A percentile compares a stretch with the other conserved stretches of the same genome.
Conservation (phyloP, 257 asterid genomes). For the Phtheirospermum japonicum region DNA sequence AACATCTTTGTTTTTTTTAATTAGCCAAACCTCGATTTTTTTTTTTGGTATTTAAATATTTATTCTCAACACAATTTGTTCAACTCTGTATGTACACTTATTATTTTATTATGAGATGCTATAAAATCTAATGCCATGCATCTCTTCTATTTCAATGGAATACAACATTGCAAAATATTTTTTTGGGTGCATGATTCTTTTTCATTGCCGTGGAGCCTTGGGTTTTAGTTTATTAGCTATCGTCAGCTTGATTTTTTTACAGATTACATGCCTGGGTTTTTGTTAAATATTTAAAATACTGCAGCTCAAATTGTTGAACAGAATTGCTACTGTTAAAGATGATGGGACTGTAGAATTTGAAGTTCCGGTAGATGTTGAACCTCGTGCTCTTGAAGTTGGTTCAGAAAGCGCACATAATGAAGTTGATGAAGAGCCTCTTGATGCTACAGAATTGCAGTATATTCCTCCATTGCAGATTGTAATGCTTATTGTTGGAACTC, state of each 20-base stretch:
- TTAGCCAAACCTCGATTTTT: not conserved
- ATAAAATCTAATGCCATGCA: constrained; percentile 1
- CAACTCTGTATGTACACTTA: constrained; percentile 4
- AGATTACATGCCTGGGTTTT: constrained; percentile 34
- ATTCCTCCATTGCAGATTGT: constrained; percentile 85
- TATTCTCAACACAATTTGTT: not conserved
- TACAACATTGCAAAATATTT: constrained; percentile 15
- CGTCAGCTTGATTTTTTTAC: constrained; percentile 49
- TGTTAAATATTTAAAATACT: constrained; percentile 50
- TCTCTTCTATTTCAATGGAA: constrained; percentile 10
- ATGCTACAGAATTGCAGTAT: constrained; percentile 59
- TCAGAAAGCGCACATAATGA: constrained; percentile 38
- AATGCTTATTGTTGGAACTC: constrained; percentile 94
- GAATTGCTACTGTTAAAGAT: constrained; percentile 87
- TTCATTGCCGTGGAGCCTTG: constrained; percentile 11
- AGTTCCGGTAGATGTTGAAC: constrained; percentile 70
- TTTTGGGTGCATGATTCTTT: not conserved
- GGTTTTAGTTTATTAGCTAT: constrained; percentile 26
- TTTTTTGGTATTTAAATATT: not conserved
- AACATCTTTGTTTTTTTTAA: not conserved
- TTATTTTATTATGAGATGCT: constrained; percentile 2
- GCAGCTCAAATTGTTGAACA: constrained; percentile 92
- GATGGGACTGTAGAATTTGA: constrained; percentile 95
- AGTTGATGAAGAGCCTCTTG: constrained; percentile 58
- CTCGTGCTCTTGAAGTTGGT: constrained; percentile 41